phyloP scores from a whole-genome alignment of 768 basidiomycete species.

The Hortiboletus flavorubellus region DNA sequence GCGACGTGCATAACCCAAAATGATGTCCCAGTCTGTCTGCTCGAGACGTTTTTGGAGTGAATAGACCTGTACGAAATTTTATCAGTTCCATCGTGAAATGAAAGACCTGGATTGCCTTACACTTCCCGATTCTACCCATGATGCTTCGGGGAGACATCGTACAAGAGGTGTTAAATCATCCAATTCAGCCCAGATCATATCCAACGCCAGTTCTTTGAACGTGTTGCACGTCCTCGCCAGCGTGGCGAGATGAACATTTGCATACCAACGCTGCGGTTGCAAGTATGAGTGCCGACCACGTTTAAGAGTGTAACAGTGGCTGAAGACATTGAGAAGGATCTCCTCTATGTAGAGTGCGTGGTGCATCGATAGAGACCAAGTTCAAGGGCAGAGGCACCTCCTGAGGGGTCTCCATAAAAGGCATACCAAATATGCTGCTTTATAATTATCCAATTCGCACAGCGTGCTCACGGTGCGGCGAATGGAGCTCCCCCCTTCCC shows the following conservation, averaged over 20 bases:
- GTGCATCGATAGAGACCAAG: not conserved
- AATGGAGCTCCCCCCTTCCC: not conserved
- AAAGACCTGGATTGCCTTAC: constrained; percentile 1
- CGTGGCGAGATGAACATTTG: not conserved
- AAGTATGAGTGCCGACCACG: too few species aligned
- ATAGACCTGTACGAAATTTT: not conserved
- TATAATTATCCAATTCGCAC: not conserved
- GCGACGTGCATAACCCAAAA: constrained; percentile 10
- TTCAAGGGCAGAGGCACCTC: not conserved
- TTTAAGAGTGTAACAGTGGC: not conserved
- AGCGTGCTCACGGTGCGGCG: constrained; percentile 3
- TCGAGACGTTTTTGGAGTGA: not conserved
- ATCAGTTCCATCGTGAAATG: too few species aligned
- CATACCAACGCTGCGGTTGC: not conserved
- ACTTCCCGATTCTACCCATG: not conserved
- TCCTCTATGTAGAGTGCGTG: constrained; percentile 7
- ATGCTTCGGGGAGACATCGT: constrained; percentile 4
- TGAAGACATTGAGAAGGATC: constrained; percentile 12
- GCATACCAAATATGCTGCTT: not conserved
- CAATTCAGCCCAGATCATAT: constrained; percentile 12
- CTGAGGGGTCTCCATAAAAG: constrained; percentile 15
- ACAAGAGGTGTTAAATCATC: constrained; percentile 9
- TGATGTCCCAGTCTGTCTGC: constrained; percentile 3
- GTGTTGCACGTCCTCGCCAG: constrained; percentile 12
- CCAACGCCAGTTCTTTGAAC: constrained; percentile 14